Base-by-base conservation (phyloP, 257 asterid genomes). In the Plantago ovata region DNA sequence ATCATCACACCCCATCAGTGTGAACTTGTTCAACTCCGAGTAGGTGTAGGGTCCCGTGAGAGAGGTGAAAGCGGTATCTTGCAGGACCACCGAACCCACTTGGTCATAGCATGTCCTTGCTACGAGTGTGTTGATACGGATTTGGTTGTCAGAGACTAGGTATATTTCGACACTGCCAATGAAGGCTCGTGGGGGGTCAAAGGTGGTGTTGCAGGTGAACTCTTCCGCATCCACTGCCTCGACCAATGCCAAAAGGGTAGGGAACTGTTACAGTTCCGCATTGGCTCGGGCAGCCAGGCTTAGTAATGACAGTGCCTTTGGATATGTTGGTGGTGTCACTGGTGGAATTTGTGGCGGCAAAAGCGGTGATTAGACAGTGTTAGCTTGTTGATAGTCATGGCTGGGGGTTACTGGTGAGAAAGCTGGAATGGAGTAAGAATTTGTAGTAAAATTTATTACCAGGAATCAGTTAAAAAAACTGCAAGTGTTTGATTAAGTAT, bases 1-100 rank as follows among this genome's bases (percentile, higher is more conserved):
- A 50, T 85, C 95, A 59, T 85, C 96, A 63, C 96, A 88, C 50
- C 96, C 96, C 6, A 88, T 24, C 38, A 81, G 77, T 2, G 73
- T 71, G 73, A 81, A 89, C 69, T 65, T 71, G 79, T 85, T 88
- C 6, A 62, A 56, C n/a, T 70, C 68, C 0, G 96, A 83, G 69
- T 75, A 85, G 69, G 77, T 76, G 79, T 48, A 83, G 0, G 90
- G 80, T 0, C 14, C 18, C 6, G 15, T 51, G 41, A 85, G 61
- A 56, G 46, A 8, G 1, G 74, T 52, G 20, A 79, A 68, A 24
- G 86, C 81, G 4, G n/a, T 3, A 50, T 47, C 64, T 0, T n/a
- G 4, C 0, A 2, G 40, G 11, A 63, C 53, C n/a, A 62, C 9
- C 0, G 57, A 49, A 7, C 95, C 94, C 0, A 63, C 1, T 0